phyloP scores from a whole-genome alignment of 192 early-diverging fungal genomes.

The Hyaloraphidium curvatum region DNA sequence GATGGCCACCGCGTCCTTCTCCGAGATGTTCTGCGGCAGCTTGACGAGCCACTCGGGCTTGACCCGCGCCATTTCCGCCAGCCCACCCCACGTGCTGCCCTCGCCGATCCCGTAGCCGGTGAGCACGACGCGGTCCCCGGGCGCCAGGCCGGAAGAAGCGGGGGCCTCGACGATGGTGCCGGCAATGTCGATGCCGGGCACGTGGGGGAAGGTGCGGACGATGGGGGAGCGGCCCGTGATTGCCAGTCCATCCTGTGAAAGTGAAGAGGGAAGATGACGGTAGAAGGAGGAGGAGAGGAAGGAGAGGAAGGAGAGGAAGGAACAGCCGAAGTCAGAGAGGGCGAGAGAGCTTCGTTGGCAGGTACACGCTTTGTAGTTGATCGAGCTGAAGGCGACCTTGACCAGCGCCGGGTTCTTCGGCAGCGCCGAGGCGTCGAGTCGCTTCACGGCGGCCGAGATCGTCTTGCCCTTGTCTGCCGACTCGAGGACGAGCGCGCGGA shows the following conservation, averaged over 20 bases:
- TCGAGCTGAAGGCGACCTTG: background rate
- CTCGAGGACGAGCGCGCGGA: background rate
- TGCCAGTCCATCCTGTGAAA: background rate
- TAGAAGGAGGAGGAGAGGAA: background rate
- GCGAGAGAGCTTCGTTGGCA: background rate
- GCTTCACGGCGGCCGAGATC: background rate
- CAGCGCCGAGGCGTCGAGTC: background rate
- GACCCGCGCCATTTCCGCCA: background rate
- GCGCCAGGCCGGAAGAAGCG: background rate
- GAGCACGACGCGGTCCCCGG: background rate
- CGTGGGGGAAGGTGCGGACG: background rate
- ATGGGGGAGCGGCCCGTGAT: background rate
- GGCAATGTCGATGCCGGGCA: slow-evolving; percentile 2
- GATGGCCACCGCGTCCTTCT: background rate
- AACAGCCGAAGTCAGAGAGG: no score
- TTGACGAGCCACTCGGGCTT: background rate
- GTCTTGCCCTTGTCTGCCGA: slow-evolving; percentile 2
- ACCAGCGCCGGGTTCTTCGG: background rate
- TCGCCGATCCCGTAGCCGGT: background rate
- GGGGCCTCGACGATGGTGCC: background rate
- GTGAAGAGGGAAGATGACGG: no score
- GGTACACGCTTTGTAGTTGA: slow-evolving; percentile 1
- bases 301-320: no score
- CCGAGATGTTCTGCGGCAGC: background rate
- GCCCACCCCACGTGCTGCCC: background rate